These are phyloP conservation scores for Termitomyces sp. DNA, from an alignment of 768 basidiomycete genomes.

Conservation along the genomic window DNA sequence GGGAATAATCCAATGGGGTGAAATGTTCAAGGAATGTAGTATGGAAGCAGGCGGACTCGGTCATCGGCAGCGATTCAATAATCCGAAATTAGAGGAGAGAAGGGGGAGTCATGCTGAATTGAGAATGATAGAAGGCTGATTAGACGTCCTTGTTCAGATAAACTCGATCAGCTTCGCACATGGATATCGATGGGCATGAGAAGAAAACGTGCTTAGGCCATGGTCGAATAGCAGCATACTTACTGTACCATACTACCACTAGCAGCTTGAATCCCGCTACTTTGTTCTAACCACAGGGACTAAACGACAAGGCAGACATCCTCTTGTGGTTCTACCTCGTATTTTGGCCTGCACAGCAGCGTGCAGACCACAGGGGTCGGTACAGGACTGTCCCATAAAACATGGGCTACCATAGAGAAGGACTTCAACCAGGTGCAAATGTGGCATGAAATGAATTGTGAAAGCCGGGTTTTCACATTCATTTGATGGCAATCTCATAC, in stretches of 20 bases:
- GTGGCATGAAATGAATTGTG: background rate
- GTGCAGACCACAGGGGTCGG: background rate
- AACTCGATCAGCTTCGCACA: background rate
- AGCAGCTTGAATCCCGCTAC: background rate
- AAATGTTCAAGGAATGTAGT: background rate
- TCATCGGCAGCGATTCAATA: background rate
- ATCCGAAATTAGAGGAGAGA: background rate
- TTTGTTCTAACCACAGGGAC: background rate
- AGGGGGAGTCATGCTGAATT: background rate
- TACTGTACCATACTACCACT: background rate
- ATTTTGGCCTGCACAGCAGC: no score
- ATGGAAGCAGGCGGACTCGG: background rate
- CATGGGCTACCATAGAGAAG: no score
- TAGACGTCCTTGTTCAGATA: background rate
- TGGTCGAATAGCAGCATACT: background rate
- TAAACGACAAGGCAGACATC: background rate
- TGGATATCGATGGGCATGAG: background rate
- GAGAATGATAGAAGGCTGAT: background rate
- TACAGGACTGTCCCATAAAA: background rate
- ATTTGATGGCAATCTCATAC: slow-evolving; percentile 8
- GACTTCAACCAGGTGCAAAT: no score
- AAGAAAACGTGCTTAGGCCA: background rate
- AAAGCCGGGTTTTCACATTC: background rate
- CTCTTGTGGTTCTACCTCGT: background rate
- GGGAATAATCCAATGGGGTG: background rate